A percentile compares a stretch with the other conserved stretches of the same genome.
These are phyloP conservation scores for Globisporangium okanoganense DNA, from an alignment of 352 stramenopile genomes.

Conservation along the genomic window DNA sequence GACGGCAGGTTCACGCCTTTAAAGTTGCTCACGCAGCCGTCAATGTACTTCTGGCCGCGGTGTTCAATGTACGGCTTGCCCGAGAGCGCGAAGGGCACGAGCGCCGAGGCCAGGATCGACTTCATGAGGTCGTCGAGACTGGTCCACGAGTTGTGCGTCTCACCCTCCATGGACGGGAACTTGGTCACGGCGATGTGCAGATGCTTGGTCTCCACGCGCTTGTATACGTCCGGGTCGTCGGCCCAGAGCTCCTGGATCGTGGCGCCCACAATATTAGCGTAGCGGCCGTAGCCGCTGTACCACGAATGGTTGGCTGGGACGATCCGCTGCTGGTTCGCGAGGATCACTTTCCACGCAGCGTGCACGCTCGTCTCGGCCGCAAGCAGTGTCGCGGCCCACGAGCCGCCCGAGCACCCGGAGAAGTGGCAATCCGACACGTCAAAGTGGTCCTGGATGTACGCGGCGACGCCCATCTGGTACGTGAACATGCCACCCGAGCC, in stretches of 20 bases:
- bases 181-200: conserved; percentile 58
- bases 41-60: conserved; percentile 66
- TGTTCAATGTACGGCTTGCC: conserved; percentile 55
- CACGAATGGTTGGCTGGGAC: conserved; percentile 36
- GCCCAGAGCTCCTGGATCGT: conserved; percentile 54
- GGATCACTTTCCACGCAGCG: conserved; percentile 42
- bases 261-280: conserved; percentile 45
- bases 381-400: conserved; percentile 39
- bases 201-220: conserved; percentile 35
- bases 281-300: conserved; percentile 67
- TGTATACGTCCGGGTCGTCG: conserved; percentile 41
- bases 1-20: conserved; percentile 46
- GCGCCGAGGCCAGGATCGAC: conserved; percentile 61
- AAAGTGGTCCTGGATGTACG: conserved; percentile 65
- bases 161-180: conserved; percentile 52
- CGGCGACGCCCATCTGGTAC: conserved; percentile 70
- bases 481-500: conserved; percentile 63
- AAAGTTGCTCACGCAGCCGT: conserved; percentile 69
- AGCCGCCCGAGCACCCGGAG: conserved; percentile 36
- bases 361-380: conserved; percentile 46
- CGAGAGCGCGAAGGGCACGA: conserved; percentile 67
- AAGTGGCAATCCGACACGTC: conserved; percentile 39
- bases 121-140: conserved; percentile 55
- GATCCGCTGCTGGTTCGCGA: conserved; percentile 39
- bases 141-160: conserved; percentile 52